Evolutionary conservation across 371 early-diverging fungal species (phyloP), one percentile per base, ranked within the genome.

Genomic region (Umbelopsis sp.): DNA sequence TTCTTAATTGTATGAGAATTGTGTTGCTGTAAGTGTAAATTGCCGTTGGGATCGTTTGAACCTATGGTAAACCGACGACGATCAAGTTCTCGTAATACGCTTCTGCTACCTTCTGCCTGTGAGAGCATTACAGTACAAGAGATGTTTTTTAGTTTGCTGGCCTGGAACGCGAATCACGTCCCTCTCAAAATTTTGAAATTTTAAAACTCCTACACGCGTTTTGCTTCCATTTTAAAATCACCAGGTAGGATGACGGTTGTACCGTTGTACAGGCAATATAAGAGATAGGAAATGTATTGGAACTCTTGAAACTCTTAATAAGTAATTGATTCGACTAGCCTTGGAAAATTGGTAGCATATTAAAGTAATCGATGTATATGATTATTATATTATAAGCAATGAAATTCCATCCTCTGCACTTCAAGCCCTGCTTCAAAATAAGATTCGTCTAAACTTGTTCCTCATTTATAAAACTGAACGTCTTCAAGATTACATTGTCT

Each of bases 191-290:
- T 48, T 48, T 6, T 48, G 45, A 29, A 51, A 24, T 35, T 22
- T 57, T 57, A 2, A 57, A 57, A 57, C 57, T 57, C 57, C 57
- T 57, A 57, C 37, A 57, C 57, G 57, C 57, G 57, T 57, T 57
- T 57, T 8, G 29, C 41, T 41, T 41, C 41, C 29, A 29, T 29
- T 29, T 29, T 29, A 4, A 22, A 29, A 29, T 29, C 4, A 4
- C 29, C 29, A 29, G 29, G 4, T 4, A 29, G 1, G 29, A 4
- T 29, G 29, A 4, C 29, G 29, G 29, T 29, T 3, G 29, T 29
- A 4, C 29, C 4, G 29, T 29, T 4, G 29, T 4, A 29, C 29
- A 29, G 29, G 29, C 29, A 29, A 22, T 22, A 22, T 22, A 22
- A 22, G 22, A 22, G 29, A 29, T 29, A 1, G 4, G 29, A 29